Base-by-base conservation (phyloP, 1,139 yeast species). In the Geotrichum fermentans region DNA sequence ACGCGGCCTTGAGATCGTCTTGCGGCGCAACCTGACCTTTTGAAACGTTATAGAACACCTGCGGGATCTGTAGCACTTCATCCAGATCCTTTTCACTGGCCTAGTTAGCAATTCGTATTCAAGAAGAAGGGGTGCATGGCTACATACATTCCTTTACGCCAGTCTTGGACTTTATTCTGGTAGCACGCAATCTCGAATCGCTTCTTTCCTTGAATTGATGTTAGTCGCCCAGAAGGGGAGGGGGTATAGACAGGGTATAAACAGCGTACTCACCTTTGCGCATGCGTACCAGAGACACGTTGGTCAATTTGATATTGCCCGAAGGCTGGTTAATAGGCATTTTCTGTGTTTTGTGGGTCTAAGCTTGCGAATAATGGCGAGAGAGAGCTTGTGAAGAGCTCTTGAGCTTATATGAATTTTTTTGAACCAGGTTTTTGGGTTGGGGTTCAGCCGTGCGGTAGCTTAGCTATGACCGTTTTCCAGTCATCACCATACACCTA, bases 61-160 rank as follows among this genome's bases (percentile, higher is more conserved):
- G 96, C n/a, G 90, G 96, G 47, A 92, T 89, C 64, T 92, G 98
- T 38, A 92, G 72, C 4, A 92, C 98, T 64, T 92, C 98, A 69
- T 92, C 98, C 11, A 94, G 66, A 64, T 92, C 97, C 59, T 87
- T 92, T 63, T 94, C 98, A 10, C 73, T 70, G 32, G 24, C 3
- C 17, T 24, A 13, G 33, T 45, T 36, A 43, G 39, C 17, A 4
- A 17, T 24, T 22, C 2, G 22, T 4, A 10, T n/a, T 11, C 5
- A 22, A 32, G 38, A 11, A 16, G 10, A 34, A 4, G 21, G 37
- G 4, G 20, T 26, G 8, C 8, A 40, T 18, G 17, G 13, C 13
- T 6, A 62, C 73, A 52, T 61, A 75, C 69, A 82, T 83, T 64
- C 83, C 89, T 64, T 78, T 78, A 59, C 97, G 74, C 82, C 92